Evolutionary conservation across 192 early-diverging fungal species (phyloP).

Genomic region (Backusella liffmaniae): DNA sequence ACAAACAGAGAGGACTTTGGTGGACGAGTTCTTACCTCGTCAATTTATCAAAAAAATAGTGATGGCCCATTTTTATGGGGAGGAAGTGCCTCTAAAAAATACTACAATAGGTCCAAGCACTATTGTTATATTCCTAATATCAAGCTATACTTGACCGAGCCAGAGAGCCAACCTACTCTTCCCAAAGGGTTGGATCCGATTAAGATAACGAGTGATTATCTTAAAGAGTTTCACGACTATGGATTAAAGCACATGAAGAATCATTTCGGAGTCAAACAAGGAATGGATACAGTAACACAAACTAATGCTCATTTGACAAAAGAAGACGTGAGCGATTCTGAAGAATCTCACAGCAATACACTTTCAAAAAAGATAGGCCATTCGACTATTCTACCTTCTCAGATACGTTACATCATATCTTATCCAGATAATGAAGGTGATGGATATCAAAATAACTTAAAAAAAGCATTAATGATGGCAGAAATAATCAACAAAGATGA

Average conservation of each 20-base stretch:
- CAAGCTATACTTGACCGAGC: background rate
- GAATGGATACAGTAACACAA: background rate
- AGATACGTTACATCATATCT: background rate
- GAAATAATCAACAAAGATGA: background rate
- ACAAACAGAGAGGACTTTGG: slow-evolving; percentile 5
- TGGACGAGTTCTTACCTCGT: slow-evolving; percentile 1
- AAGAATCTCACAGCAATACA: background rate
- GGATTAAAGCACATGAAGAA: background rate
- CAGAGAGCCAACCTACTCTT: background rate
- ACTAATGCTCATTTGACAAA: background rate
- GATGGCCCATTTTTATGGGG: background rate
- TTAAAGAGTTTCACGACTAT: background rate
- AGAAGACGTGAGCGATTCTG: background rate
- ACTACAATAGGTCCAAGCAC: background rate
- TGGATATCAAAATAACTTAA: background rate
- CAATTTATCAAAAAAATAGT: background rate
- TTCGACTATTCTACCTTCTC: background rate
- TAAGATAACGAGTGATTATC: background rate
- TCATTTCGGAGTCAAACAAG: background rate
- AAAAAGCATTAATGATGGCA: background rate
- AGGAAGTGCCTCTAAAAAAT: background rate
- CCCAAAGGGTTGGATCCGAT: background rate
- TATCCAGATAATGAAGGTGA: background rate
- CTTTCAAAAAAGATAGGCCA: background rate
- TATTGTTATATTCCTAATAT: slow-evolving; percentile 1